These are phyloP conservation scores for Sporothrix sp. DNA, from an alignment of 2,329 filamentous ascomycete species.

Conservation along the genomic window DNA sequence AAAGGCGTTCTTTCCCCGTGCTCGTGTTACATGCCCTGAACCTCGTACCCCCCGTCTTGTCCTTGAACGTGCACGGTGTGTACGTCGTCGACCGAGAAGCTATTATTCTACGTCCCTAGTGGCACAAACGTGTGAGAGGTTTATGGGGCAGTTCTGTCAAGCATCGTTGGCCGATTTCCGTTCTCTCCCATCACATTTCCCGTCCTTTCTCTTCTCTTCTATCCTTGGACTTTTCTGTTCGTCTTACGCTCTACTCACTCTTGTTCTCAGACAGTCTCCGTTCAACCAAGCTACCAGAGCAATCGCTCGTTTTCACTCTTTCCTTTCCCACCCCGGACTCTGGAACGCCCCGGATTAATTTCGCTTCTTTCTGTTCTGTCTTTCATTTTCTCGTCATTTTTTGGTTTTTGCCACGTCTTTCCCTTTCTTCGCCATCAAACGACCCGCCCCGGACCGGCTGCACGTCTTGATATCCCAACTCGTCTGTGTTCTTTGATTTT, in stretches of 20 bases:
- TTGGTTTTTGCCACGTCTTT: slow-evolving; percentile 5
- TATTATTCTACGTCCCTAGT: neutral
- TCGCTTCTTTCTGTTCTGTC: neutral
- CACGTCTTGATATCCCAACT: neutral
- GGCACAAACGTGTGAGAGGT: neutral
- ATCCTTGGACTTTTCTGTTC: neutral
- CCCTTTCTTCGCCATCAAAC: neutral
- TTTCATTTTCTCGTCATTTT: slow-evolving; percentile 5
- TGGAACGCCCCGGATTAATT: slow-evolving; percentile 12
- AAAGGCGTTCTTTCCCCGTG: slow-evolving; percentile 8
- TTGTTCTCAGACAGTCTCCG: slow-evolving; percentile 7
- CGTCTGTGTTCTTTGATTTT: too few relatives aligned
- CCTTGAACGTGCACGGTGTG: neutral
- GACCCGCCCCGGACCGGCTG: neutral
- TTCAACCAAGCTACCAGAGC: slow-evolving; percentile 4
- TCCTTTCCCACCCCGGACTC: slow-evolving; percentile 6
- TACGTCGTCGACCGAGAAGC: neutral
- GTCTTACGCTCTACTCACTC: neutral
- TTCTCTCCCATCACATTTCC: too few relatives aligned
- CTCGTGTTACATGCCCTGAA: slow-evolving; percentile 12
- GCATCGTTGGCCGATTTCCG: too few relatives aligned
- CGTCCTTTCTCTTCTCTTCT: neutral
- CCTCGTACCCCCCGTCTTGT: slow-evolving; percentile 11
- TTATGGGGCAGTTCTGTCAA: neutral
- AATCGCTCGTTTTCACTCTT: neutral